Percentiles rank a stretch among this genome's conserved stretches.
Evolutionary conservation across 768 basidiomycete genomes (phyloP).

Genomic region (Jaapia argillacea): DNA sequence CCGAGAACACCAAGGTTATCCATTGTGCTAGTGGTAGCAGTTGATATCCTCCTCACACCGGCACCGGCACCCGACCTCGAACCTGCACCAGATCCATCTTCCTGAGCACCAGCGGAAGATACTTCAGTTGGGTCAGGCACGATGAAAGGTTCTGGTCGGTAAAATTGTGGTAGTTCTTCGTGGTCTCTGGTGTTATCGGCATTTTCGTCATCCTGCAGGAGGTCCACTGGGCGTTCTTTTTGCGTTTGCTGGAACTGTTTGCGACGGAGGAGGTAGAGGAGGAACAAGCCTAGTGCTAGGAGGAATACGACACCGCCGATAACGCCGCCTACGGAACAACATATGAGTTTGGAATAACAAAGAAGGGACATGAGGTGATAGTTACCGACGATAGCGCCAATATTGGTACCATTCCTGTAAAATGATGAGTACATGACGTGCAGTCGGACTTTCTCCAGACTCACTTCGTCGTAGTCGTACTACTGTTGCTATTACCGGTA

Average conservation of each 20-base stretch:
- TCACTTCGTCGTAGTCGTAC: not conserved
- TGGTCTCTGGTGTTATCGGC: slow-evolving; percentile 30
- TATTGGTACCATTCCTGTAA: slow-evolving; percentile 29
- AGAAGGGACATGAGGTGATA: not conserved
- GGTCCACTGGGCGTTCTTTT: slow-evolving; percentile 56
- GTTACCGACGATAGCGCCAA: slow-evolving; percentile 43
- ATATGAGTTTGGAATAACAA: slow-evolving; percentile 6
- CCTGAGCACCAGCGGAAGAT: slow-evolving; percentile 26
- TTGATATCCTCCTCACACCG: slow-evolving; percentile 10
- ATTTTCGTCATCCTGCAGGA: slow-evolving; percentile 49
- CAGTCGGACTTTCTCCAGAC: not conserved
- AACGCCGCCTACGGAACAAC: slow-evolving; percentile 33
- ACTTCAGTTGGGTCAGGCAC: slow-evolving; percentile 49
- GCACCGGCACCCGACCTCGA: slow-evolving; percentile 10
- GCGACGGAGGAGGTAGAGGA: slow-evolving; percentile 41
- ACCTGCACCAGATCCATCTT: slow-evolving; percentile 11
- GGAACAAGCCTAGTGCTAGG: slow-evolving; percentile 28
- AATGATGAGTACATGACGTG: not conserved
- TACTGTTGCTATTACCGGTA: slow-evolving; percentile 17
- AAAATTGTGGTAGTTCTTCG: slow-evolving; percentile 57
- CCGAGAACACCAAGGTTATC: too few species aligned
- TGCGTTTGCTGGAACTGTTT: slow-evolving; percentile 22
- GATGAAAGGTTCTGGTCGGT: slow-evolving; percentile 69
- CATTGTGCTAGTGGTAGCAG: slow-evolving; percentile 4
- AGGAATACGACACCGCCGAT: slow-evolving; percentile 45